Percentiles rank a stretch among this genome's conserved stretches.
Evolutionary conservation across 2,329 filamentous ascomycete genomes (phyloP).

Genomic region (Aspergillus sp.): DNA sequence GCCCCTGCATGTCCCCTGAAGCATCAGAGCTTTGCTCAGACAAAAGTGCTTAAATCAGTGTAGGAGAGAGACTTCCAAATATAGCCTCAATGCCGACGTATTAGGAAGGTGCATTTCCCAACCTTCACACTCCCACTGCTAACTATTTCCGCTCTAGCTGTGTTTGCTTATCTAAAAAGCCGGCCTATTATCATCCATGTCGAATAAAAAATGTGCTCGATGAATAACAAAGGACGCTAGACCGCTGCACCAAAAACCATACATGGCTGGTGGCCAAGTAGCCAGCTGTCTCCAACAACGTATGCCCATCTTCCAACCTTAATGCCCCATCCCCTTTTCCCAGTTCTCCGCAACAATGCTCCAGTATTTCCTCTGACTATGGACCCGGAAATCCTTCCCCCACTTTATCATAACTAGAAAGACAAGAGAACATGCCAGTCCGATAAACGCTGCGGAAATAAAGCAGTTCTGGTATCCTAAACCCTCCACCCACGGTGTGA

Average conservation of each 20-base stretch:
- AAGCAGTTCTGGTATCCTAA: constrained; percentile 49
- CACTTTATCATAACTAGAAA: constrained; percentile 43
- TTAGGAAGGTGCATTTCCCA: background rate
- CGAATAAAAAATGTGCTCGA: background rate
- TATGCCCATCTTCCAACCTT: background rate
- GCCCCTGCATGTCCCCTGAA: too few relatives aligned
- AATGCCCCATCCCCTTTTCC: constrained; percentile 36
- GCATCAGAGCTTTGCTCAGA: too few relatives aligned
- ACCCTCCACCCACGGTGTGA: constrained; percentile 48
- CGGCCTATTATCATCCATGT: background rate
- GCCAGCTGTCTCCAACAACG: too few relatives aligned
- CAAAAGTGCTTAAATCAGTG: background rate
- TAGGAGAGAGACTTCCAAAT: background rate
- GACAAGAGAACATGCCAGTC: constrained; percentile 35
- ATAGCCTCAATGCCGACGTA: background rate
- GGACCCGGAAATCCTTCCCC: constrained; percentile 37
- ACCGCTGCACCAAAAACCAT: too few relatives aligned
- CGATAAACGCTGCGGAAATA: constrained; percentile 41
- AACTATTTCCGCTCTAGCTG: background rate
- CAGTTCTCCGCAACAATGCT: constrained; percentile 34
- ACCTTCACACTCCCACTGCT: background rate
- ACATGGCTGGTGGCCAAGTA: too few relatives aligned
- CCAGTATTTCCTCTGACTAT: constrained; percentile 39
- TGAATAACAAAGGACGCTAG: background rate
- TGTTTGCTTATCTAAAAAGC: background rate